A percentile compares a stretch with the other conserved stretches of the same genome.
Conservation (phyloP, 441 rosid genomes). For the Gossypium schwendimanii region DNA sequence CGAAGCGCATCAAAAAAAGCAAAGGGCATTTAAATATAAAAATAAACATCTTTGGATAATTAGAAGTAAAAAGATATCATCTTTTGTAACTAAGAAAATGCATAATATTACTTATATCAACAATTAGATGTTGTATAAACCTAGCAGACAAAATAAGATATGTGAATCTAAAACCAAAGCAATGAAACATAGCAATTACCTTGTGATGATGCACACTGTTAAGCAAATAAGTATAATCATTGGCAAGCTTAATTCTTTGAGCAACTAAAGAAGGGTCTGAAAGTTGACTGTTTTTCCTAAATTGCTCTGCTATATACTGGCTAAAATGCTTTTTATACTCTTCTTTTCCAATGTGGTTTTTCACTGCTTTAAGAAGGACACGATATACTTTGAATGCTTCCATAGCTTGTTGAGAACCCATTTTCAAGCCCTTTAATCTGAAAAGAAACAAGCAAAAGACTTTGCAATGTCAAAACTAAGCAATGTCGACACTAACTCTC, state of each 20-base stretch:
- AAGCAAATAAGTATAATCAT: conserved; percentile 53
- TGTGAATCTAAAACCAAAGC: background rate
- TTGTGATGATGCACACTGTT: conserved; percentile 80
- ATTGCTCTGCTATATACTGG: conserved; percentile 50
- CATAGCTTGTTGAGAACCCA: conserved; percentile 22
- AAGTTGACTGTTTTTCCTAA: conserved; percentile 34
- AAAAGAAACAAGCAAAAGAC: background rate
- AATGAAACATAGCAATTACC: conserved; percentile 30
- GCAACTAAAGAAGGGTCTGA: conserved; percentile 18
- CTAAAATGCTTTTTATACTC: conserved; percentile 60
- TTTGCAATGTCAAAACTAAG: background rate
- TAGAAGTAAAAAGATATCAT: background rate
- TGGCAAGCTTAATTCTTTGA: conserved; percentile 56
- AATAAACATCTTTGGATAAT: background rate
- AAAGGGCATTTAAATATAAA: background rate
- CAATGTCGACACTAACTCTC: background rate
- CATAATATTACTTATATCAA: background rate
- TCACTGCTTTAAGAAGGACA: conserved; percentile 63
- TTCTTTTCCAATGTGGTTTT: conserved; percentile 66
- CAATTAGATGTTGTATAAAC: background rate
- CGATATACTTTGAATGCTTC: conserved; percentile 52
- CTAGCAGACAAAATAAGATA: background rate
- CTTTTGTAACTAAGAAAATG: background rate
- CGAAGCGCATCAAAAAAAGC: background rate
- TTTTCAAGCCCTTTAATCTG: background rate